Conservation (phyloP, 2,329 filamentous ascomycete genomes). For the Chaetothyriales sp. region DNA sequence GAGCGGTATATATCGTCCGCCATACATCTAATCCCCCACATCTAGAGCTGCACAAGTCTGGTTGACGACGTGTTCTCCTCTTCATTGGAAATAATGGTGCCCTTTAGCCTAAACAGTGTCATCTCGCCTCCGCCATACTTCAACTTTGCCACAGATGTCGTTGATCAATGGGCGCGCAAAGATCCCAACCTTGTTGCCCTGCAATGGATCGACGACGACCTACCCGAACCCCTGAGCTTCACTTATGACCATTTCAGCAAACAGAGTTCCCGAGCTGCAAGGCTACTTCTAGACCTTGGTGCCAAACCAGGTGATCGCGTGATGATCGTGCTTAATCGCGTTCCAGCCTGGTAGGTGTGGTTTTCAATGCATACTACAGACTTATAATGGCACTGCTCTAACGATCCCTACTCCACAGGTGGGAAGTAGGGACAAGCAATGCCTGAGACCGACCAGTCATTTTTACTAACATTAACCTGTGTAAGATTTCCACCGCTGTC, state of each 20-base stretch:
- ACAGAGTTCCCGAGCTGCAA: conserved; percentile 24
- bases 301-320: conserved; percentile 22
- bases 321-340: conserved; percentile 24
- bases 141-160: conserved; percentile 29
- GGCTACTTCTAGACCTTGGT: conserved; percentile 21
- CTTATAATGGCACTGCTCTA: no score
- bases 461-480: no score
- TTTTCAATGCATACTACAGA: no score
- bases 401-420: no score
- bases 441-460: no score
- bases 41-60: no score
- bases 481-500: conserved; percentile 23
- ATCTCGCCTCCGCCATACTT: conserved; percentile 13
- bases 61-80: no score
- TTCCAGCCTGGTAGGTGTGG: conserved; percentile 27
- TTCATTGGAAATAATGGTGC: no score
- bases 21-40: no score
- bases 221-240: conserved; percentile 18
- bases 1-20: no score
- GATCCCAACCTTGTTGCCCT: conserved; percentile 21
- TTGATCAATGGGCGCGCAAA: conserved; percentile 26
- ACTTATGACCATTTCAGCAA: conserved; percentile 24
- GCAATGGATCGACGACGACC: conserved; percentile 25
- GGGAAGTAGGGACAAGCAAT: no score
- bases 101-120: conserved; percentile 3